These are phyloP conservation scores for Fragilaria radians DNA, from an alignment of 108 stramenopile species.

Conservation along the genomic window DNA sequence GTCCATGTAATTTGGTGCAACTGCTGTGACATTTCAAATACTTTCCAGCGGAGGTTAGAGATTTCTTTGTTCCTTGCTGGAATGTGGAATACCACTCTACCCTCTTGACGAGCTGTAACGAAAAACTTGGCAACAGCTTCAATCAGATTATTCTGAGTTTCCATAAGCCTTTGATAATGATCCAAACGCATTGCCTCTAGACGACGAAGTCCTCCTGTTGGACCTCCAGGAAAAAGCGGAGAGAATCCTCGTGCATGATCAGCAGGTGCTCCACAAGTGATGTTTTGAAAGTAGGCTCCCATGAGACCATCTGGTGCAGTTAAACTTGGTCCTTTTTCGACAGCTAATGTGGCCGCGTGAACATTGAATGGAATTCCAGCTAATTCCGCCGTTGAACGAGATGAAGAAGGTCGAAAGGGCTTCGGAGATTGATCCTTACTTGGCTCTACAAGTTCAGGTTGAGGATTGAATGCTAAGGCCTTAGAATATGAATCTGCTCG, in stretches of 20 bases:
- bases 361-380: slow-evolving; percentile 81
- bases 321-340: slow-evolving; percentile 11
- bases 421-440: slow-evolving; percentile 50
- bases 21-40: slow-evolving; percentile 56
- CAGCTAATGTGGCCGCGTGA: slow-evolving; percentile 53
- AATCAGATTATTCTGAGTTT: slow-evolving; percentile 39
- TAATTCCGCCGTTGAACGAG: slow-evolving; percentile 39
- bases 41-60: slow-evolving; percentile 34
- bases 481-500: slow-evolving; percentile 22
- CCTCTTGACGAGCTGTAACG: slow-evolving; percentile 33
- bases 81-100: slow-evolving; percentile 37
- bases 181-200: slow-evolving; percentile 61
- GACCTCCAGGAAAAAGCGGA: slow-evolving; percentile 27
- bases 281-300: slow-evolving; percentile 45
- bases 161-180: slow-evolving; percentile 30
- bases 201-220: slow-evolving; percentile 64
- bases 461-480: slow-evolving; percentile 24
- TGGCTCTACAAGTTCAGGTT: slow-evolving; percentile 18
- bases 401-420: slow-evolving; percentile 64
- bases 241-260: slow-evolving; percentile 87
- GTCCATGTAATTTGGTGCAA: slow-evolving; percentile 76
- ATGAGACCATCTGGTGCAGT: slow-evolving; percentile 13
- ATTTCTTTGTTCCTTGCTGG: slow-evolving; percentile 41
- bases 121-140: slow-evolving; percentile 54
- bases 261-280: slow-evolving; percentile 80